Base-by-base conservation (phyloP, 73 alveolate genomes). In the Paramecium sonneborni region DNA sequence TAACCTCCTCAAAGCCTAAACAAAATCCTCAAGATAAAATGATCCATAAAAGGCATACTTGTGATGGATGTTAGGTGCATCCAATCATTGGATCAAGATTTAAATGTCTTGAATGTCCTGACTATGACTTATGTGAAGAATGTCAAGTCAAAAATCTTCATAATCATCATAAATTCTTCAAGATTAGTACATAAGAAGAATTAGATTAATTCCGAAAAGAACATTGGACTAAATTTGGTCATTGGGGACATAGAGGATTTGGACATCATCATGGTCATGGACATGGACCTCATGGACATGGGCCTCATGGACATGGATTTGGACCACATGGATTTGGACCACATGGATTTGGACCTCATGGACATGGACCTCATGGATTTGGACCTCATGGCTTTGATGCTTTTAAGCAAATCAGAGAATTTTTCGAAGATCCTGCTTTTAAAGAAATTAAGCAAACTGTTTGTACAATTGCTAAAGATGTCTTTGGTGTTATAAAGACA, bases 31-130 rank as follows among this genome's bases (percentile, higher is more conserved):
- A 62, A 62, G 39, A 15, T 6, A 62, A 32, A 26, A 62, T 62
- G 84, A 26, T 76, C 24, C 92, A 57, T 21, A 95, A 92, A 24
- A 85, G 88, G 24, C 70, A 92, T 48, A 94, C 96, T 28, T 97
- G 98, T 44, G 98, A 96, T 92, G 98, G 99, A 55, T 96, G 98
- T 76, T 92, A 94, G 21, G 89, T 74, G 69, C 24, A 41, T 48
- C 99, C 99, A 15, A 85, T 97, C 14, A 85, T 95, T 8, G 99
- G 99, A 67, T 93, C 91, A 52, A 93, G 99, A 96, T 97, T 92
- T 87, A 92, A 95, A 91, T 97, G 99, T 89, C 79, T 95, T 4
- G 85, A 74, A n/a, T 95, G 98, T 68, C 96, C 95, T 68, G 95
- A 97, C 92, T 96, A 92, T 88, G 99, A 97, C 52, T 94, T 95